These are phyloP conservation scores for Tetragonia tetragonoides DNA, from an alignment of 148 eudicot species.

Conservation along the genomic window DNA sequence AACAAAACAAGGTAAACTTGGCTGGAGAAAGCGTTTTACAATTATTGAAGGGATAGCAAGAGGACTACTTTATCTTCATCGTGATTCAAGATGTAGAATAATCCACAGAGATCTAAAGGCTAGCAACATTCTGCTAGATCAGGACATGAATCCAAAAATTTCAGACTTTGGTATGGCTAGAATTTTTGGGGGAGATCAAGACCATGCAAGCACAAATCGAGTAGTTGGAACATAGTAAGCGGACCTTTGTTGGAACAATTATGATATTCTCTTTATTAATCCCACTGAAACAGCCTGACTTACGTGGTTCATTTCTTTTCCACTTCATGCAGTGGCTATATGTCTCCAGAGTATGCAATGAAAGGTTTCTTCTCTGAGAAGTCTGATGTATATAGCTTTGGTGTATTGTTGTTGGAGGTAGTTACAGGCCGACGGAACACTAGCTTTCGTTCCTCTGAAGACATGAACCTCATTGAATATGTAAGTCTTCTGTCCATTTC, in stretches of 20 bases:
- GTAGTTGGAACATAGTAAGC: conserved; percentile 55
- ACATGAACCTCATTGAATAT: conserved; percentile 47
- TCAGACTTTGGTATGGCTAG: conserved; percentile 60
- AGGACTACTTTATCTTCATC: conserved; percentile 52
- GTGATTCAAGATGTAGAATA: conserved; percentile 43
- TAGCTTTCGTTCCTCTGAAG: conserved; percentile 44
- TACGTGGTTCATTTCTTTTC: background rate
- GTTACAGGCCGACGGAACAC: conserved; percentile 52
- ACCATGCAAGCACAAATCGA: conserved; percentile 39
- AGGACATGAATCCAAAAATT: conserved; percentile 47
- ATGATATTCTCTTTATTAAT: background rate
- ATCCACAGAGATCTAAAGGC: conserved; percentile 54
- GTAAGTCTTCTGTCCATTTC: conserved; percentile 38
- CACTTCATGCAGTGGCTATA: conserved; percentile 57
- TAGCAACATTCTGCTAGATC: conserved; percentile 44
- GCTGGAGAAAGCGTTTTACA: conserved; percentile 40
- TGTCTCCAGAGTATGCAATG: conserved; percentile 85
- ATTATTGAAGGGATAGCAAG: conserved; percentile 55
- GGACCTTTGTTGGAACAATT: background rate
- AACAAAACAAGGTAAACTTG: conserved; percentile 25
- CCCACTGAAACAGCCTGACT: background rate
- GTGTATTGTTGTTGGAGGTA: conserved; percentile 60
- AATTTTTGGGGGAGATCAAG: conserved; percentile 43
- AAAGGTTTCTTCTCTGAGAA: conserved; percentile 72
- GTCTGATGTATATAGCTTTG: conserved; percentile 81